Evolutionary conservation across 306 rosid genomes (phyloP).

Genomic region (Lathyrus tuberosus): DNA sequence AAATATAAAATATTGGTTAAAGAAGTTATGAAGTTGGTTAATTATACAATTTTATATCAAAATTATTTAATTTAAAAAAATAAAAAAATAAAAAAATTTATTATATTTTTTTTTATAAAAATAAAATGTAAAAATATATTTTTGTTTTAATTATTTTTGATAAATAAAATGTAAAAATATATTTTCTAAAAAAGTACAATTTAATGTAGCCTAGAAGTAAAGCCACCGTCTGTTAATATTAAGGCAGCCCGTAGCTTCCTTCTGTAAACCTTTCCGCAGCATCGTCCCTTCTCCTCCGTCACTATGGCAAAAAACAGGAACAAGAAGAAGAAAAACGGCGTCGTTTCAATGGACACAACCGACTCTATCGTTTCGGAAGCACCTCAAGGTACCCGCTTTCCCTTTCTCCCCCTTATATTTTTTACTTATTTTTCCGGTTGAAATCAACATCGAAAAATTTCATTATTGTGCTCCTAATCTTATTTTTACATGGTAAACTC

Average conservation of each 20-base stretch:
- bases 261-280: neutral
- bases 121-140: too few relatives aligned
- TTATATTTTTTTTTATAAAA: too few relatives aligned
- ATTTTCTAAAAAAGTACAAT: too few relatives aligned
- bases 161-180: too few relatives aligned
- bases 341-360: constrained; percentile 55
- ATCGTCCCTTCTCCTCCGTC: constrained; percentile 3
- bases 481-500: neutral
- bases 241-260: neutral
- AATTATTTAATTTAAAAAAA: too few relatives aligned
- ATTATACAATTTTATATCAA: too few relatives aligned
- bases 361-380: constrained; percentile 40
- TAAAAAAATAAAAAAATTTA: too few relatives aligned
- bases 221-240: neutral
- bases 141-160: too few relatives aligned
- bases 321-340: constrained; percentile 61
- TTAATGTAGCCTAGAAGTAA: neutral
- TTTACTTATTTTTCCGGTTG: neutral
- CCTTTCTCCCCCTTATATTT: too few relatives aligned
- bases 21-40: too few relatives aligned
- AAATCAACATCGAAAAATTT: too few relatives aligned
- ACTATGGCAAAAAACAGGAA: constrained; percentile 71
- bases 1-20: too few relatives aligned
- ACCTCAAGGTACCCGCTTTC: constrained; percentile 52
- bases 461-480: neutral